Percentiles rank a stretch among this genome's conserved stretches.
Conservation (phyloP, 2,329 filamentous ascomycete genomes). For the Dactylellina leptospora region DNA sequence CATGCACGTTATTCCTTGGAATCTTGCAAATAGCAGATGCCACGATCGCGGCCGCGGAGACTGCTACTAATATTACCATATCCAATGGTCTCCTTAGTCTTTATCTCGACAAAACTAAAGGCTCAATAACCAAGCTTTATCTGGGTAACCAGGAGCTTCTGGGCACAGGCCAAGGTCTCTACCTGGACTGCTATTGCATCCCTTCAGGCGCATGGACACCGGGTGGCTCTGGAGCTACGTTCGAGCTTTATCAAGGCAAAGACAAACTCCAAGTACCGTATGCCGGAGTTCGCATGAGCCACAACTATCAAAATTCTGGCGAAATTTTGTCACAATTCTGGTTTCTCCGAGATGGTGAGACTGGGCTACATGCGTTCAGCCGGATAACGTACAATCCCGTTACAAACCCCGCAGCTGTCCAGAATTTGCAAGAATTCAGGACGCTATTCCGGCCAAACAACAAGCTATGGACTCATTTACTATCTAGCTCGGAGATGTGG, state of each 20-base stretch:
- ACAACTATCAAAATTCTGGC: conserved; percentile 68
- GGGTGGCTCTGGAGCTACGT: conserved; percentile 64
- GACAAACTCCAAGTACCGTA: conserved; percentile 66
- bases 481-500: conserved; percentile 67
- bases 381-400: conserved; percentile 70
- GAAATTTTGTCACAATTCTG: conserved; percentile 72
- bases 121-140: conserved; percentile 61
- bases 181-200: conserved; percentile 72
- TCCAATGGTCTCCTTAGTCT: conserved; percentile 63
- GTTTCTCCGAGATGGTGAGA: conserved; percentile 71
- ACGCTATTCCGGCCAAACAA: conserved; percentile 71
- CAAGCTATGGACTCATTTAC: conserved; percentile 69
- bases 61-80: conserved; percentile 59
- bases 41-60: conserved; percentile 57
- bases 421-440: conserved; percentile 70
- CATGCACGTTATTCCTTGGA: background rate
- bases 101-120: conserved; percentile 62
- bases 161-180: conserved; percentile 67
- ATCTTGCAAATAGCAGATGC: conserved; percentile 9
- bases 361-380: conserved; percentile 70
- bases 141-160: conserved; percentile 67
- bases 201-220: conserved; percentile 70
- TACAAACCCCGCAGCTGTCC: conserved; percentile 65
- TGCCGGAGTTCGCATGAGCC: conserved; percentile 69
- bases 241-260: conserved; percentile 65